These are phyloP conservation scores for Aspergillus carbonarius DNA, from an alignment of 2,329 filamentous ascomycete genomes.

Conservation along the genomic window DNA sequence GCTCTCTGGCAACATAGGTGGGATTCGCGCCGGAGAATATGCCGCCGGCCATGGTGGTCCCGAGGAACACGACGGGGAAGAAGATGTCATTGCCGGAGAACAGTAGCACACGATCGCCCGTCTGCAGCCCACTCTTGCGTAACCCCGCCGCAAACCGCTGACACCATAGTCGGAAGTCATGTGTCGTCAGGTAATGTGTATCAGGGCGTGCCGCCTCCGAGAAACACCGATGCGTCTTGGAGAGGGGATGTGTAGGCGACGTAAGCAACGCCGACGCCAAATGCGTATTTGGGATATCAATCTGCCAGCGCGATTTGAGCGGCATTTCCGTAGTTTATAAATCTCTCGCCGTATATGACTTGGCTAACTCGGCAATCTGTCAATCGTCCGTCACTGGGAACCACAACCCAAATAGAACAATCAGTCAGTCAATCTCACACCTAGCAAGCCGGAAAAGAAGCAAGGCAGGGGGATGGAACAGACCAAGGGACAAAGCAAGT, in stretches of 20 bases:
- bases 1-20: conserved; percentile 65
- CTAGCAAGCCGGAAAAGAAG: no score
- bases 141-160: conserved; percentile 72
- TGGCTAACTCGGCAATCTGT: no score
- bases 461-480: no score
- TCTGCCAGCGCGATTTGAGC: conserved; percentile 51
- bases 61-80: conserved; percentile 69
- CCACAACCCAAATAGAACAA: no score
- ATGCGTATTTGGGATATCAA: conserved; percentile 47
- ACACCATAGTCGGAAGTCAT: conserved; percentile 66
- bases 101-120: conserved; percentile 69
- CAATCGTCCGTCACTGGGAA: no score
- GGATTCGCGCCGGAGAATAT: conserved; percentile 77
- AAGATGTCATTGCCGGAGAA: conserved; percentile 73
- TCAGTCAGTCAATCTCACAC: no score
- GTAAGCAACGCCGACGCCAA: conserved; percentile 48
- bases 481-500: no score
- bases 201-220: conserved; percentile 68
- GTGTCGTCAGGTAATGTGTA: conserved; percentile 63
- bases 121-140: conserved; percentile 60
- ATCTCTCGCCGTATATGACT: no score
- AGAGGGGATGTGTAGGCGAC: conserved; percentile 49
- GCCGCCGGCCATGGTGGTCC: conserved; percentile 73
- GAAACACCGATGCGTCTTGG: conserved; percentile 49
- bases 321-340: conserved; percentile 45